Evolutionary conservation across 2,329 filamentous ascomycete species (phyloP).

Genomic region (Calonectria pseudoturangicola): DNA sequence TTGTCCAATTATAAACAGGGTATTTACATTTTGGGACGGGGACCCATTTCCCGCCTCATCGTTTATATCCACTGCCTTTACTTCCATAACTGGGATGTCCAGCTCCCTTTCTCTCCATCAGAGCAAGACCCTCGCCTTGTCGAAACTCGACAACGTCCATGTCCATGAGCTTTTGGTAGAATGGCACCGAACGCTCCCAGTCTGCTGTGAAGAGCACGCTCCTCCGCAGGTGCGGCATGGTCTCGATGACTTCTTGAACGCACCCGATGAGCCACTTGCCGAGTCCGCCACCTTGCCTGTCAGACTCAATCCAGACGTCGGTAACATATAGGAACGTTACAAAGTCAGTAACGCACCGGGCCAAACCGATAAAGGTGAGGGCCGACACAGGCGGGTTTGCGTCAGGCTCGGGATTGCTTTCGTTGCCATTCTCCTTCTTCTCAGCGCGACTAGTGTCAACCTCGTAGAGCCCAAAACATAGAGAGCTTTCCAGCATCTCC

Average conservation of each 20-base stretch:
- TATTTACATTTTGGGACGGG: neutral
- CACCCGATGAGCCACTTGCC: constrained; percentile 77
- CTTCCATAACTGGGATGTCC: constrained; percentile 49
- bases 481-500: constrained; percentile 69
- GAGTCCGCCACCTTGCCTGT: constrained; percentile 74
- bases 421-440: neutral
- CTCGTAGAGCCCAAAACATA: constrained; percentile 74
- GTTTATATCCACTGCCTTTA: constrained; percentile 36
- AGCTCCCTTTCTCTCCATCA: constrained; percentile 53
- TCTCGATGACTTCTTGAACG: constrained; percentile 69
- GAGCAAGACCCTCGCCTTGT: constrained; percentile 51
- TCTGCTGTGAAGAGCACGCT: constrained; percentile 68
- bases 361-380: constrained; percentile 56
- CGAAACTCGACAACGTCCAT: constrained; percentile 54
- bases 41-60: neutral
- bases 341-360: constrained; percentile 77
- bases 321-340: constrained; percentile 78
- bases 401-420: neutral
- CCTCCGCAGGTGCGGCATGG: constrained; percentile 73
- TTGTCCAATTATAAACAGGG: constrained; percentile 26
- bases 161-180: constrained; percentile 57
- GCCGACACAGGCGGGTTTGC: constrained; percentile 3
- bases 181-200: constrained; percentile 59
- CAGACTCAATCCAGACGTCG: constrained; percentile 76
- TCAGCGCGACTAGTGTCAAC: neutral